Percentiles rank a stretch among this genome's conserved stretches.
These are phyloP conservation scores for Hanseniaspora taiwanica DNA, from an alignment of 805 yeast genomes.

Conservation along the genomic window DNA sequence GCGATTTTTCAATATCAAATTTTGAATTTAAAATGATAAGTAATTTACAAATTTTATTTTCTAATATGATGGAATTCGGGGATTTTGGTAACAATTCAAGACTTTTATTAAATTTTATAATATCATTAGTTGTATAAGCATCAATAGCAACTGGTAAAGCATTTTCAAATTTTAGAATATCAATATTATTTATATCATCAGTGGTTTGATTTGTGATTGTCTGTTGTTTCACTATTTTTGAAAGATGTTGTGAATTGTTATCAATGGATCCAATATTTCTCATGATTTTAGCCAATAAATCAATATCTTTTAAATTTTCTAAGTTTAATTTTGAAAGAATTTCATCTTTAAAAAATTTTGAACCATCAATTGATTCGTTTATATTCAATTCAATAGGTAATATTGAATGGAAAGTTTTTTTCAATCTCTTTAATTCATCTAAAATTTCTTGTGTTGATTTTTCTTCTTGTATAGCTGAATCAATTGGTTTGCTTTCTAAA, in stretches of 20 bases:
- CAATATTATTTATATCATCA: too few species aligned
- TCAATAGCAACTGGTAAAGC: too few species aligned
- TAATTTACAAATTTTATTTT: slow-evolving; percentile 26
- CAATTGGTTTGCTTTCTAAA: too few species aligned
- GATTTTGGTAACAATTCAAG: not conserved
- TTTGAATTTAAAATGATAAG: slow-evolving; percentile 30
- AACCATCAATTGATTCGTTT: not conserved
- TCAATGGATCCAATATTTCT: slow-evolving; percentile 13
- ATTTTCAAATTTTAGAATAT: slow-evolving; percentile 18
- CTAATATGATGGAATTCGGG: too few species aligned
- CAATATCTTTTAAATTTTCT: slow-evolving; percentile 16
- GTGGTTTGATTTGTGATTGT: too few species aligned
- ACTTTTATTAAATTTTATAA: too few species aligned
- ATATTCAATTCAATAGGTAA: not conserved
- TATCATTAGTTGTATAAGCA: too few species aligned
- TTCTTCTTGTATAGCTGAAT: not conserved
- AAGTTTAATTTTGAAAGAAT: too few species aligned
- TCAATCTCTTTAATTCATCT: slow-evolving; percentile 20
- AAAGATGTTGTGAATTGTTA: too few species aligned
- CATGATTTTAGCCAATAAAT: slow-evolving; percentile 10
- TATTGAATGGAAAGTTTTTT: not conserved
- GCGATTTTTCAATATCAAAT: slow-evolving; percentile 27
- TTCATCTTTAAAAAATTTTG: not conserved
- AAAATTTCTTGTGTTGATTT: slow-evolving; percentile 18
- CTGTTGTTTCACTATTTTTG: too few species aligned